Conservation (phyloP, 805 yeast genomes). For the Sungouiella thailandica region DNA sequence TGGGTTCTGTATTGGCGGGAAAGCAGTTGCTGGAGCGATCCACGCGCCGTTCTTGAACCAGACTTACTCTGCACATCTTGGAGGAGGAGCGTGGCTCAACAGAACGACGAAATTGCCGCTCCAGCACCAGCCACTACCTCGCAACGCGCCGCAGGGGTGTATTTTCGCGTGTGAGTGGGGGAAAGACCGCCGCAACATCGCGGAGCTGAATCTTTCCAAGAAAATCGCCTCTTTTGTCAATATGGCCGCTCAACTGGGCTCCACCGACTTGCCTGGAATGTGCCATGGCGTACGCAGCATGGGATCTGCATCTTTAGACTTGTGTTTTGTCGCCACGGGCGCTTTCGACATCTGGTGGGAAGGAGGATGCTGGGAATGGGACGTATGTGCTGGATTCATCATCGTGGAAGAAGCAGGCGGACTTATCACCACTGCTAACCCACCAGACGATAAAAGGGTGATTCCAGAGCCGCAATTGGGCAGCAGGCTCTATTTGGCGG, state of each 20-base stretch:
- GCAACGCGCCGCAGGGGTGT: constrained; percentile 12
- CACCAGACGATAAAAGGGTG: constrained; percentile 2
- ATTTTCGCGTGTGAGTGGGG: constrained; percentile 16
- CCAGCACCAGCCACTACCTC: constrained; percentile 5
- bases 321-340: constrained; percentile 13
- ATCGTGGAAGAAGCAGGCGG: constrained; percentile 14
- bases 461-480: constrained; percentile 8
- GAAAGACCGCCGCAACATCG: constrained; percentile 9
- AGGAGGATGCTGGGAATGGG: constrained; percentile 17
- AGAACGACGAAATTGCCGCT: constrained; percentile 5
- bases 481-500: constrained; percentile 10
- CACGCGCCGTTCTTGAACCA: constrained; percentile 13
- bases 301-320: constrained; percentile 12
- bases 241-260: constrained; percentile 10
- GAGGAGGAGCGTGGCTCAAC: constrained; percentile 13
- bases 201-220: constrained; percentile 8
- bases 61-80: constrained; percentile 10
- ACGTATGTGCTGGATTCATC: constrained; percentile 12
- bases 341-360: constrained; percentile 15
- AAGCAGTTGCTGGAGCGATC: constrained; percentile 11
- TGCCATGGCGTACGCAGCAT: constrained; percentile 12
- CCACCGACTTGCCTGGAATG: constrained; percentile 4
- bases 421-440: constrained; percentile 9
- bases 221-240: constrained; percentile 10
- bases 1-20: constrained; percentile 11